Evolutionary conservation across 2,329 filamentous ascomycete species (phyloP), one percentile per base, ranked within the genome.

Genomic region (Cladorrhinum sp.): DNA sequence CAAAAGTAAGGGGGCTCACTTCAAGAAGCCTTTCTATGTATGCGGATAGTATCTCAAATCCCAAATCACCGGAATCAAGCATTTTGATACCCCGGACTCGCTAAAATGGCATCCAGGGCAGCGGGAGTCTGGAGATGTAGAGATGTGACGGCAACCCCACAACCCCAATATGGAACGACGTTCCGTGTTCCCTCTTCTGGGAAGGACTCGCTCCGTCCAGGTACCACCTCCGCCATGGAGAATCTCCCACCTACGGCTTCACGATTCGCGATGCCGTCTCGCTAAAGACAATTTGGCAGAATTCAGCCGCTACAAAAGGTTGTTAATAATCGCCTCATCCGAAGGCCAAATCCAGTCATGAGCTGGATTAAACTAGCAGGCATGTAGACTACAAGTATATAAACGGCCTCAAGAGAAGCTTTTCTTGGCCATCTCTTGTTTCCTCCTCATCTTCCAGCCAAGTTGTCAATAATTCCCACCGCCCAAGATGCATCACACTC

Each of bases 221-320:
- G 36, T 13, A 41, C 20, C 41, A 25, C 23, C 54, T 58, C 58
- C 55, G 55, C 57, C 55, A 57, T 57, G 24, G 23, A 36, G 38
- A 50, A 38, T 12, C 50, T 18, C 3, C 55, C 53, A 58, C 53
- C 41, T 55, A 49, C 12, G 23, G 16, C 25, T n/a, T 25, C 13
- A 22, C 62, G 61, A 62, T 64, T 61, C 62, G 45, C 48, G 59
- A 62, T 63, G 59, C 65, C 65, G 65, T 45, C 57, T 61, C 62
- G 61, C 64, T 59, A 65, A 65, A 60, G 23, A 38, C 29, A 51
- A 53, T 36, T 38, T 52, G 58, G 51, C 49, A 25, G 36, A 38
- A 66, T 64, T 66, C 63, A 67, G 64, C 63, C 63, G 61, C 52
- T 48, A 49, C 32, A 48, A 27, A 18, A 12, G 9, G 27, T 27